Evolutionary conservation across 1,284 basidiomycete genomes (phyloP).

Genomic region (Malassezia nana): DNA sequence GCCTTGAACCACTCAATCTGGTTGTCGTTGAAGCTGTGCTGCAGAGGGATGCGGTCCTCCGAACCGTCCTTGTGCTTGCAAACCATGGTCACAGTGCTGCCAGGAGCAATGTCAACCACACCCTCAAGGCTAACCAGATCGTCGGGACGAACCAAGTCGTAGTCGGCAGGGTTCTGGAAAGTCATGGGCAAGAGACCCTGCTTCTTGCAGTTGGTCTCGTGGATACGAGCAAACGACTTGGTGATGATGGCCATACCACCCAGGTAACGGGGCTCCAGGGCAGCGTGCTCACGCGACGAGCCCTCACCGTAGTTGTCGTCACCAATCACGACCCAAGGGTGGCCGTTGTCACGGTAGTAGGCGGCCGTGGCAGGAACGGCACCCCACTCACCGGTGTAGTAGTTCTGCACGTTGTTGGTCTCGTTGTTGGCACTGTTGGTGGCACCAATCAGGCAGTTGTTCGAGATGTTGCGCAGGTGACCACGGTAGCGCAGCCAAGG

Average conservation of each 20-base stretch:
- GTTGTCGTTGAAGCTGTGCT: slow-evolving; percentile 45
- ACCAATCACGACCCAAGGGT: slow-evolving; percentile 87
- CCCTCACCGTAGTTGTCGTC: slow-evolving; percentile 87
- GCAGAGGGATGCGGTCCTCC: slow-evolving; percentile 41
- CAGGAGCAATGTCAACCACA: slow-evolving; percentile 39
- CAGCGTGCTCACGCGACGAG: slow-evolving; percentile 94
- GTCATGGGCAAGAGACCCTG: slow-evolving; percentile 45
- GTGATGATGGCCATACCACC: slow-evolving; percentile 91
- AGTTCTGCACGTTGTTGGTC: slow-evolving; percentile 88
- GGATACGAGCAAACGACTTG: slow-evolving; percentile 93
- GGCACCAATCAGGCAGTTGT: slow-evolving; percentile 90
- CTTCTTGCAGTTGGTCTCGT: slow-evolving; percentile 86
- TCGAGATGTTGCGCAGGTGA: slow-evolving; percentile 95
- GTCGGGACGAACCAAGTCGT: slow-evolving; percentile 42
- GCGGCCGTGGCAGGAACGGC: slow-evolving; percentile 74
- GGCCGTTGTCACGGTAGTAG: slow-evolving; percentile 75
- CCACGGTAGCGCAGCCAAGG: slow-evolving; percentile 99
- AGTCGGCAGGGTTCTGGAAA: slow-evolving; percentile 43
- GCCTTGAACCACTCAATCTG: slow-evolving; percentile 48
- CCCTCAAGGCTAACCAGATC: slow-evolving; percentile 42
- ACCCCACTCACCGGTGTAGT: slow-evolving; percentile 74
- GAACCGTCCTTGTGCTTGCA: slow-evolving; percentile 44
- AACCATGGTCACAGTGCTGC: slow-evolving; percentile 37
- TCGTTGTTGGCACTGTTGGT: slow-evolving; percentile 91
- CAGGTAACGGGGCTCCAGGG: slow-evolving; percentile 91